Base-by-base conservation (phyloP, 371 early-diverging fungal genomes). In the Choanephora cucurbitarum region DNA sequence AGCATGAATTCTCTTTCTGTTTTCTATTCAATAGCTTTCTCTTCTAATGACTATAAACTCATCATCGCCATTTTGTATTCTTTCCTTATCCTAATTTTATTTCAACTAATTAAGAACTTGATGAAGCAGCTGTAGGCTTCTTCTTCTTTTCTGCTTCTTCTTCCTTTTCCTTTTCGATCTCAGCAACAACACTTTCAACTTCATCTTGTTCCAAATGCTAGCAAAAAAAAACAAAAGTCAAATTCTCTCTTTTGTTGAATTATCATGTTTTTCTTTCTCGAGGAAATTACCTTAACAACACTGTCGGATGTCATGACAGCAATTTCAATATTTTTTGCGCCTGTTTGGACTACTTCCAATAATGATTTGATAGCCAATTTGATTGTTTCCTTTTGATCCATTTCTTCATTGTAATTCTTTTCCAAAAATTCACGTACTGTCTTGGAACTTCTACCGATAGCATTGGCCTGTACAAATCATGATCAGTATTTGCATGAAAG, bases 261-360 rank as follows among this genome's bases (percentile, higher is more conserved):
- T n/a, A n/a, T n/a, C 9, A 40, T n/a, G n/a, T 15, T 10, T 50
- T 32, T 37, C 62, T 52, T 28, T 28, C 28, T 28, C 28, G 28
- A 28, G 28, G 5, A 5, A 28, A 7, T 28, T 81, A 91, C 91
- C 82, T 85, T 82, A 39, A 88, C 72, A 11, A 70, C 69, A 43
- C 84, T 77, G 62, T 90, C 90, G 18, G 81, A 60, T 41, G 88
- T 86, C 92, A 97, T 94, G 15, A 92, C 84, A 18, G 94, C 94
- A 66, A 98, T 91, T 66, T 98, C 99, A 71, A 98, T 95, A 75
- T 96, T 96, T 81, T 96, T 96, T 49, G 99, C 94, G 46, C 99
- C 97, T 5, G 97, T 97, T 84, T 98, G 99, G 34, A 98, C 99
- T 60, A 97, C 93, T 81, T 97, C 98, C 62, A 98, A 80, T 58